Base-by-base conservation (phyloP, 768 basidiomycete species). In the Obba rivulosa region DNA sequence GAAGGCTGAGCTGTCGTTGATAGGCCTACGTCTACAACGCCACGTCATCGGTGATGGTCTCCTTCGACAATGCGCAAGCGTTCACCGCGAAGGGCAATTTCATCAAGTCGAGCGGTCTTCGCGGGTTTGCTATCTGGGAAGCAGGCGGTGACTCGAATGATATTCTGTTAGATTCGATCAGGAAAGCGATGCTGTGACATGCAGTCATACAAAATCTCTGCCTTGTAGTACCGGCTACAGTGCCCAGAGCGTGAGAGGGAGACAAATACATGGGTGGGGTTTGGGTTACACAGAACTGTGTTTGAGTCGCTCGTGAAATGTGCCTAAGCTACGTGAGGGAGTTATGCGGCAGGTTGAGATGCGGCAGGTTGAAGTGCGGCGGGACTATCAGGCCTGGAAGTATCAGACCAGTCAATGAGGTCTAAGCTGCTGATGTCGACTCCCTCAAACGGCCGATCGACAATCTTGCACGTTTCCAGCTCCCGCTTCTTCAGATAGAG, bases 81-180 rank as follows among this genome's bases (percentile, higher is more conserved):
- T 84, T 83, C 52, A 62, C 59, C 14, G 72, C 70, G 45, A 86
- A 86, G 65, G 85, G 85, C 4, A 55, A 60, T 2, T 87, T 74
- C 59, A 82, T 87, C 56, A 71, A 72, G 42, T 50, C 62, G 10
- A 62, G 63, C 8, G 75, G 75, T 3, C 64, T 88, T 16, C 69
- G 66, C 49, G 86, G 86, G 3, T 87, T 87, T 61, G 67, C 79
- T 1, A 76, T 83, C 63, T 87, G 84, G 84, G 81, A 87, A 58
- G 75, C 81, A 39, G 81, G 77, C 24, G 82, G 81, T 3, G 86
- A 87, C 59, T 72, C 65, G 41, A 54, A 79, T 13, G 71, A 86
- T 55, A 70, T 76, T 14, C 67, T 87, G 36, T 66, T 87, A 3
- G 70, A 84, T 60, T 70, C 85, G 4, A 82, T 86, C 50, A 58